phyloP scores from a whole-genome alignment of 345 rosid species.

The Melaleuca quinquenervia region DNA sequence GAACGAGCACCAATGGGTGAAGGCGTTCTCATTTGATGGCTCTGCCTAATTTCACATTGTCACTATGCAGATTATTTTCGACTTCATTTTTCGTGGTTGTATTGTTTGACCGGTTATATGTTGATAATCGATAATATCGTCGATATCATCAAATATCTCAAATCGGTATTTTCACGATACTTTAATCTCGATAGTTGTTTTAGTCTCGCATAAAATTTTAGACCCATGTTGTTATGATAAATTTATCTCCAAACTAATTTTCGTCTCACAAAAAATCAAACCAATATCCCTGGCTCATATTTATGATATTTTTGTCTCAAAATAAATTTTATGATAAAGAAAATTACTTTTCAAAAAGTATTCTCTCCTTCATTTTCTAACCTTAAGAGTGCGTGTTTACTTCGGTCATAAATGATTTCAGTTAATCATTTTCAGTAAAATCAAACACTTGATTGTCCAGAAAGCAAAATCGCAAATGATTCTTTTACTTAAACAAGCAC shows the following conservation, averaged over 20 bases:
- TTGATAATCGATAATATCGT: not conserved
- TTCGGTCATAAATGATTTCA: not conserved
- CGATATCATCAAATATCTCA: not conserved
- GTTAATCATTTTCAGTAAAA: accelerated
- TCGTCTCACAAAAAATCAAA: not conserved
- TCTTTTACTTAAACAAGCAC: not conserved
- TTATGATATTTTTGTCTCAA: accelerated
- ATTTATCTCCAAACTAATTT: not conserved
- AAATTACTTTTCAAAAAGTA: too few relatives aligned
- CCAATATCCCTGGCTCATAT: accelerated
- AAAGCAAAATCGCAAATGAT: accelerated
- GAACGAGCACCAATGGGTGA: not conserved
- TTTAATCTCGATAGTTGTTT: not conserved
- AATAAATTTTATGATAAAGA: not conserved
- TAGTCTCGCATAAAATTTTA: not conserved
- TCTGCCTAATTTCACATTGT: not conserved
- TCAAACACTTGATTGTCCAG: accelerated
- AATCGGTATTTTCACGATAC: accelerated
- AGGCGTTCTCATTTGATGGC: not conserved
- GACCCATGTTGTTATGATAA: not conserved
- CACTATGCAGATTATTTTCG: not conserved
- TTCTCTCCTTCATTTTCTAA: not conserved
- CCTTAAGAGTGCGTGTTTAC: not conserved
- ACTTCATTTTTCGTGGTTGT: not conserved
- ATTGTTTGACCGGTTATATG: not conserved